Percentiles rank a stretch among this genome's conserved stretches.
These are phyloP conservation scores for Hibiscus mutabilis DNA, from an alignment of 345 rosid species.

Conservation along the genomic window DNA sequence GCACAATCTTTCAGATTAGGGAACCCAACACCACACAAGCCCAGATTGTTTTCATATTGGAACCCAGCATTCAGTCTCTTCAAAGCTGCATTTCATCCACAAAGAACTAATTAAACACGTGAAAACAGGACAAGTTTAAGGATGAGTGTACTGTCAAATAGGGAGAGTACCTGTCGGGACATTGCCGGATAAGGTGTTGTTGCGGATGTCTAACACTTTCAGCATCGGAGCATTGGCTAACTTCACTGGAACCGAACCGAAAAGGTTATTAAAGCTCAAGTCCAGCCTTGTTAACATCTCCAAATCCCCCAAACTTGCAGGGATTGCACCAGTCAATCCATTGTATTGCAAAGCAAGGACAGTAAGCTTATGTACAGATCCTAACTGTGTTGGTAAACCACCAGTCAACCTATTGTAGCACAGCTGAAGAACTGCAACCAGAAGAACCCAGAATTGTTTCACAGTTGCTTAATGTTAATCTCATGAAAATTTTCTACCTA, in stretches of 20 bases:
- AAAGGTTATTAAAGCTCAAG: slow-evolving; percentile 73
- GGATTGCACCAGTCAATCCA: slow-evolving; percentile 77
- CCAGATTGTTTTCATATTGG: slow-evolving; percentile 64
- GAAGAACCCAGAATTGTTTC: neutral
- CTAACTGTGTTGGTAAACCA: slow-evolving; percentile 69
- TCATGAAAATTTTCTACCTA: neutral
- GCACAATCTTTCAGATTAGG: slow-evolving; percentile 43
- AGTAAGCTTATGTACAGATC: slow-evolving; percentile 55
- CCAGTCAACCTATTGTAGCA: slow-evolving; percentile 82
- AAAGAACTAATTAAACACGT: neutral
- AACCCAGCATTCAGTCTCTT: slow-evolving; percentile 63
- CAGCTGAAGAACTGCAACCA: slow-evolving; percentile 67
- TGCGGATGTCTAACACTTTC: slow-evolving; percentile 67
- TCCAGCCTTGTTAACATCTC: slow-evolving; percentile 61
- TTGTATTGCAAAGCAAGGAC: slow-evolving; percentile 83
- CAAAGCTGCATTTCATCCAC: slow-evolving; percentile 43
- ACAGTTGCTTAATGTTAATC: neutral
- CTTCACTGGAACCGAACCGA: slow-evolving; percentile 76
- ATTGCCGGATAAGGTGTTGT: slow-evolving; percentile 77
- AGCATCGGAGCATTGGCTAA: slow-evolving; percentile 57
- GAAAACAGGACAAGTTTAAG: neutral
- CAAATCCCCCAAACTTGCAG: slow-evolving; percentile 81
- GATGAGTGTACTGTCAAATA: neutral
- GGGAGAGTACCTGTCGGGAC: slow-evolving; percentile 55
- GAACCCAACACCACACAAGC: slow-evolving; percentile 75